Conservation (phyloP, 169 alveolate species). For the Besnoitia besnoiti region DNA sequence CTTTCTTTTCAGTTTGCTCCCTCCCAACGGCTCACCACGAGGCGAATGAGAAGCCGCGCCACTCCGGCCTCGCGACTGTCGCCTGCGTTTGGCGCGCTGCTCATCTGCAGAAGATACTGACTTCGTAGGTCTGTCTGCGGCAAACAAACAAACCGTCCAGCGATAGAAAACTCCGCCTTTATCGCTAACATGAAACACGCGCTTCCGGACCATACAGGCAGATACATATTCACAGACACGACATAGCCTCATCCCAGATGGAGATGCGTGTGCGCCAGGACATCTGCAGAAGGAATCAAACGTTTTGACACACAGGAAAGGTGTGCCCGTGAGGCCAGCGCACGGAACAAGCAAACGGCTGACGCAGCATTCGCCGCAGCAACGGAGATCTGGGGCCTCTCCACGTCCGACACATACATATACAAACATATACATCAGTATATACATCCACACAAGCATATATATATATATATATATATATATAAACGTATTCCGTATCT, state of each 20-base stretch:
- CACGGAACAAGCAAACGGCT: background rate
- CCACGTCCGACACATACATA: background rate
- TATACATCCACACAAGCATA: background rate
- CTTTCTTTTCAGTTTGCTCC: no score
- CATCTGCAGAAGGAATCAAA: background rate
- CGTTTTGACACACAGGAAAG: background rate
- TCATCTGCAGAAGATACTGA: background rate
- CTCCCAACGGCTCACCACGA: background rate
- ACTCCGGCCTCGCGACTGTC: background rate
- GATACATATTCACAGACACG: background rate
- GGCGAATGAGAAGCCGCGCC: constrained; percentile 1
- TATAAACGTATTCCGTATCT: background rate
- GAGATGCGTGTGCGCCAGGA: background rate
- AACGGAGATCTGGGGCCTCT: no score
- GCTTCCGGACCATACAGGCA: no score
- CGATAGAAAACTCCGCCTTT: no score
- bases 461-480: no score
- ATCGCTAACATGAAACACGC: no score
- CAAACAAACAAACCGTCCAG: no score
- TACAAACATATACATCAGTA: background rate
- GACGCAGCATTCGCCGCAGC: no score
- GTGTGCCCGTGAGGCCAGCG: background rate
- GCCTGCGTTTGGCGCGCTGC: background rate
- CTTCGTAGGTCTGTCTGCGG: constrained; percentile 2
- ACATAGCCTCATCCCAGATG: background rate